Conservation (phyloP, 768 basidiomycete genomes). For the Clitopilus passeckerianus region DNA sequence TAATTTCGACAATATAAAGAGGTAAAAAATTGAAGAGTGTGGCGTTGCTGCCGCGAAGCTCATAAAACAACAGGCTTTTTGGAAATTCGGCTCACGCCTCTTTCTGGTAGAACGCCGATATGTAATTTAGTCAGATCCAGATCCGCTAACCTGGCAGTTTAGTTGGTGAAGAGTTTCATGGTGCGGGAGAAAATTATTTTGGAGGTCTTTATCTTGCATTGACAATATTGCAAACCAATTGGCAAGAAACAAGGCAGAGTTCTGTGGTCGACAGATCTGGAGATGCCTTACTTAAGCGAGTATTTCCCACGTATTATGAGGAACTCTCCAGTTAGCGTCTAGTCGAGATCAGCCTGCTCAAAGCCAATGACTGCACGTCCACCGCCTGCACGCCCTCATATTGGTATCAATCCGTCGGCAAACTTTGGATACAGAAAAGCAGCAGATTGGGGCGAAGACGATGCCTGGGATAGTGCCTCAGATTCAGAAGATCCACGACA, state of each 20-base stretch:
- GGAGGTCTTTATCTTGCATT: too few relatives aligned
- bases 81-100: neutral
- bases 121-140: too few relatives aligned
- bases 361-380: conserved; percentile 49
- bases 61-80: neutral
- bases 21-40: neutral
- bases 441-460: conserved; percentile 77
- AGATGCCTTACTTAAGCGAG: neutral
- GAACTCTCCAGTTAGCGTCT: conserved; percentile 1
- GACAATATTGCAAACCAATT: too few relatives aligned
- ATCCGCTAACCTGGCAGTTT: too few relatives aligned
- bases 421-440: conserved; percentile 28
- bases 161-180: too few relatives aligned
- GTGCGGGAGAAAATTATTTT: too few relatives aligned
- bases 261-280: too few relatives aligned
- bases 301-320: conserved; percentile 14
- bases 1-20: neutral
- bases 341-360: conserved; percentile 4
- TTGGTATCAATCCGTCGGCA: conserved; percentile 53
- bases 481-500: conserved; percentile 69
- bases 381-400: conserved; percentile 71
- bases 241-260: too few relatives aligned
- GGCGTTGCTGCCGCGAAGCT: neutral
- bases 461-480: conserved; percentile 82
- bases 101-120: neutral